Evolutionary conservation across 768 basidiomycete genomes (phyloP), one percentile per base, ranked within the genome.

Genomic region (Suillus spraguei): DNA sequence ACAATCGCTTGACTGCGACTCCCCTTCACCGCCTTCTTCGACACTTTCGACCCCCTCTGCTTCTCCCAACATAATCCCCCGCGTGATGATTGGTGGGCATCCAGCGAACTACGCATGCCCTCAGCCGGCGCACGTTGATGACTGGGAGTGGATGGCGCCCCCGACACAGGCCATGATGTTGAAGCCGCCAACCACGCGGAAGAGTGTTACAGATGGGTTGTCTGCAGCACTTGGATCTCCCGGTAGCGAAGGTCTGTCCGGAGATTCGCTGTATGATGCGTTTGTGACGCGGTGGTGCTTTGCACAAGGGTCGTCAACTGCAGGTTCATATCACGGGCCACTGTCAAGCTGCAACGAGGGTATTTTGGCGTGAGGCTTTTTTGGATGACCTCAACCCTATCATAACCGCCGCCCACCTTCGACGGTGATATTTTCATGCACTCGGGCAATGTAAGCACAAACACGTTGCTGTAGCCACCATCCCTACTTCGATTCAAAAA

Each of bases 281-380:
- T 85, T 89, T 64, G 83, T 89, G 58, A 68, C 77, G 61, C 83
- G 87, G 70, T 90, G 88, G 88, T 89, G 88, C 72, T 90, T 90
- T 72, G 87, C 86, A 9, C 80, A 83, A 66, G 80, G 53, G 60
- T 72, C 72, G 70, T 78, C 68, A 60, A 78, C 61, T 61, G 64
- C 53, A 9, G 63, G 58, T 32, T 20, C n/a, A 2, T 71, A 69
- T 59, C 56, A 58, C 10, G 41, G 59, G 32, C n/a, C 38, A 14
- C 24, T 8, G 5, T 17, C 14, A 28, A 58, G 59, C 5, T 9
- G 5, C 11, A 63, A 61, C 5, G 62, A 60, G 5, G 39, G 60
- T 5, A 66, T 75, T 49, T 60, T 74, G 63, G 64, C 66, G 7
- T 75, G 36, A 71, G 24, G 14, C n/a, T 24, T 55, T 17, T 55